These are phyloP conservation scores for Xerocomus potaroensis DNA, from an alignment of 768 basidiomycete species.

Conservation along the genomic window DNA sequence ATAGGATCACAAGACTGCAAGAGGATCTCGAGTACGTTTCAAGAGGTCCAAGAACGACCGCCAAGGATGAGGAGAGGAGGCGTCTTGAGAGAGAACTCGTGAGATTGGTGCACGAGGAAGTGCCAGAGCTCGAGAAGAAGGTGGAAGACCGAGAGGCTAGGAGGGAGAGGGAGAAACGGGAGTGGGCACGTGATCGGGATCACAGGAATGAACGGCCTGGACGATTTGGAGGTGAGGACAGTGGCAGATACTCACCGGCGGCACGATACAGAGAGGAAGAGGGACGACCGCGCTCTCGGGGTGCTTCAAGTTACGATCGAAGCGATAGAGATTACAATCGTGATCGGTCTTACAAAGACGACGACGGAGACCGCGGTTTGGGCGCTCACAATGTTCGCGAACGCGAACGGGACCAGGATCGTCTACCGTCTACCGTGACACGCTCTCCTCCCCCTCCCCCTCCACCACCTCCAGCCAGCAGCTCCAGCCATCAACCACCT, in stretches of 20 bases:
- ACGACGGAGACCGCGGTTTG: conserved; percentile 16
- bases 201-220: conserved; percentile 78
- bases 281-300: conserved; percentile 53
- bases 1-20: conserved; percentile 79
- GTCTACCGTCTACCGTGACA: conserved; percentile 32
- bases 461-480: conserved; percentile 37
- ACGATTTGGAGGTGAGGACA: conserved; percentile 51
- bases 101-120: conserved; percentile 79
- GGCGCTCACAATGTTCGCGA: conserved; percentile 34
- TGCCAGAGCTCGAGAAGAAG: conserved; percentile 86
- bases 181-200: conserved; percentile 78
- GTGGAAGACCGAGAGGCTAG: conserved; percentile 76
- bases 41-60: conserved; percentile 62
- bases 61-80: conserved; percentile 82
- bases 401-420: no score
- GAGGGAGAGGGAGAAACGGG: conserved; percentile 72
- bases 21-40: conserved; percentile 89
- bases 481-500: conserved; percentile 44
- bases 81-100: conserved; percentile 86
- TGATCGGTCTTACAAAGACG: conserved; percentile 30
- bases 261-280: conserved; percentile 38
- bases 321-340: conserved; percentile 37
- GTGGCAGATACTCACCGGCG: conserved; percentile 31
- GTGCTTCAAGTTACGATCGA: conserved; percentile 32
- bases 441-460: conserved; percentile 50